Conservation (phyloP, 2,329 filamentous ascomycete genomes). For the Clonostachys byssicola region DNA sequence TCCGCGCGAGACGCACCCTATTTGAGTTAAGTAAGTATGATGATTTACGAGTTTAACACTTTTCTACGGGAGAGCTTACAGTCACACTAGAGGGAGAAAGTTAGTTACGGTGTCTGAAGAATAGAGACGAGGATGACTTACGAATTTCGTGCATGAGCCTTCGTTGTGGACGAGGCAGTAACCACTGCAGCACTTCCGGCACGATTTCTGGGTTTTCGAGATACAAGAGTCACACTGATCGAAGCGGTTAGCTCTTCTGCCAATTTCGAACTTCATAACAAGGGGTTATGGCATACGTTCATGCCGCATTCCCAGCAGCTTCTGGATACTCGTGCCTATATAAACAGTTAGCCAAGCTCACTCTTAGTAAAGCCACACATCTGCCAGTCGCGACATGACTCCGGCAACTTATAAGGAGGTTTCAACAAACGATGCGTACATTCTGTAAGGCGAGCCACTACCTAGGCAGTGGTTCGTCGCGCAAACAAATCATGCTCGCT, state of each 20-base stretch:
- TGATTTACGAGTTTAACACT: background rate
- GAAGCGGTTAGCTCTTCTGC: constrained; percentile 1
- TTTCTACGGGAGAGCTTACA: constrained; percentile 25
- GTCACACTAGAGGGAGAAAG: constrained; percentile 36
- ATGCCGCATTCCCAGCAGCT: constrained; percentile 86
- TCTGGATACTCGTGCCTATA: constrained; percentile 44
- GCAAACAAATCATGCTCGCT: background rate
- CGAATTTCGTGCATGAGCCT: constrained; percentile 63
- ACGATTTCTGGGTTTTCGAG: constrained; percentile 64
- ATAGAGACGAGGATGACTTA: constrained; percentile 23
- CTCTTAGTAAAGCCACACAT: background rate
- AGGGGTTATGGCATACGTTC: constrained; percentile 21
- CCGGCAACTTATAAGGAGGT: background rate
- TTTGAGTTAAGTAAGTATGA: constrained; percentile 2
- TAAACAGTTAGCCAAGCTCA: background rate
- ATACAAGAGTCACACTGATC: constrained; percentile 73
- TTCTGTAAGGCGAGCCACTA: background rate
- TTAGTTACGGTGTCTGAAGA: background rate
- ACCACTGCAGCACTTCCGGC: constrained; percentile 68
- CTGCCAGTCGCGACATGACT: too few species aligned
- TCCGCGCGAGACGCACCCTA: constrained; percentile 26
- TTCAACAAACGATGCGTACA: constrained; percentile 3
- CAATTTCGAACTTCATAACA: background rate
- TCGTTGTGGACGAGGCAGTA: constrained; percentile 85
- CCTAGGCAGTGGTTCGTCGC: too few species aligned